phyloP scores from a whole-genome alignment of 1,284 basidiomycete genomes.

The Tylopilus sp. region DNA sequence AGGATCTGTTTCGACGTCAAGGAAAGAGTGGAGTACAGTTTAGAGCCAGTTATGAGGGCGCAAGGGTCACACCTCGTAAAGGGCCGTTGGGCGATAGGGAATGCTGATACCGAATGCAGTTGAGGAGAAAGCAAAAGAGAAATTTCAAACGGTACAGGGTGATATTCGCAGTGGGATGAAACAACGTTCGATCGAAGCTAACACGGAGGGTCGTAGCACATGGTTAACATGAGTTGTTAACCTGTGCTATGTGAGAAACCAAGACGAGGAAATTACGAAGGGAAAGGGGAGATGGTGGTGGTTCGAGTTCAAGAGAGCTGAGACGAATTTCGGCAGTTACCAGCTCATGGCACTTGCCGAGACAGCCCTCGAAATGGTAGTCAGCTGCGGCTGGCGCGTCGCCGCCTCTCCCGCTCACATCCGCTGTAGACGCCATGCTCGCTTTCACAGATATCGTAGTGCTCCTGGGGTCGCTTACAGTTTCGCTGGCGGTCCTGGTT shows the following conservation, averaged over 20 bases:
- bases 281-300: slow-evolving; percentile 34
- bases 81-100: neutral
- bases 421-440: slow-evolving; percentile 33
- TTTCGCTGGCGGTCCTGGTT: slow-evolving; percentile 55
- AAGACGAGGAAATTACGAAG: no score
- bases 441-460: slow-evolving; percentile 40
- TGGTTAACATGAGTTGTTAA: neutral
- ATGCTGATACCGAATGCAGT: neutral
- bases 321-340: slow-evolving; percentile 24
- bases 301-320: slow-evolving; percentile 36
- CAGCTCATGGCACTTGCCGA: slow-evolving; percentile 30
- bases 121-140: neutral
- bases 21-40: neutral
- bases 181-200: neutral
- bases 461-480: slow-evolving; percentile 45
- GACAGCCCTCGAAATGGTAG: slow-evolving; percentile 15
- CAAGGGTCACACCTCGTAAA: neutral
- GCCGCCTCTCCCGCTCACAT: neutral
- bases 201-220: neutral
- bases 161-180: neutral
- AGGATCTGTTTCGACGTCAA: neutral
- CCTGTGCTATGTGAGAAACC: neutral
- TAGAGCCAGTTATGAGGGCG: neutral
- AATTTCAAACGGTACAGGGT: neutral
- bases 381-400: neutral